Evolutionary conservation across 805 yeast genomes (phyloP), one percentile per base, ranked within the genome.

Genomic region (Huiozyma sinensis): DNA sequence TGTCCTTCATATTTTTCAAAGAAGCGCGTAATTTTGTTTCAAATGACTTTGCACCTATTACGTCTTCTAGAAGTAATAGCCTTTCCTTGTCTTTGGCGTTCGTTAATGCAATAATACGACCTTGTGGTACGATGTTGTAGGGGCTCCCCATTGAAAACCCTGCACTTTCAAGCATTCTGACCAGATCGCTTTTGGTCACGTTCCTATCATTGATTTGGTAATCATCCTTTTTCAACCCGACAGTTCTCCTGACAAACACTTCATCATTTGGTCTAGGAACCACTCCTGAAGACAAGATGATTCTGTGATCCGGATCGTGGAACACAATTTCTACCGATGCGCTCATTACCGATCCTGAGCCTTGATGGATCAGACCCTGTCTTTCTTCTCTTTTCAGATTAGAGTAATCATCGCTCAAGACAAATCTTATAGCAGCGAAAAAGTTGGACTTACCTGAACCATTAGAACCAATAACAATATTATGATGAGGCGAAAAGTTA

Each of bases 361-460:
- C 95, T 58, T 87, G 95, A 54, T 89, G 95, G 43, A 89, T 81
- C 46, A 89, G 68, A 2, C 89, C 83, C 54, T 83, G 89, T 50
- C 96, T 72, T 56, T 87, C 95, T 52, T 87, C 95, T 50, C 90
- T 68, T 27, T 81, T 70, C 80, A 89, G 73, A 58, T 86, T 83
- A 3, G 85, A 81, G 60, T 84, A 86, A 32, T 90, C 94, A 58
- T 90, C 97, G 39, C 95, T 81, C 17, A 92, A 63, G 8, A 88
- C 97, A 65, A 89, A 92, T 49, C 97, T 70, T 45, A 90, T 83
- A 8, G 98, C 97, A 11, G 95, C 88, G 62, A 90, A 92, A 65
- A 90, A 83, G 62, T 92, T 90, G 36, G 95, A 85, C 61, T 92
- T 90, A 7, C 98, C 98, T 7, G 95, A 84, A n/a, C 97, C 97